phyloP scores from a whole-genome alignment of 495 filamentous ascomycete species.

The Neurospora intermedia region DNA sequence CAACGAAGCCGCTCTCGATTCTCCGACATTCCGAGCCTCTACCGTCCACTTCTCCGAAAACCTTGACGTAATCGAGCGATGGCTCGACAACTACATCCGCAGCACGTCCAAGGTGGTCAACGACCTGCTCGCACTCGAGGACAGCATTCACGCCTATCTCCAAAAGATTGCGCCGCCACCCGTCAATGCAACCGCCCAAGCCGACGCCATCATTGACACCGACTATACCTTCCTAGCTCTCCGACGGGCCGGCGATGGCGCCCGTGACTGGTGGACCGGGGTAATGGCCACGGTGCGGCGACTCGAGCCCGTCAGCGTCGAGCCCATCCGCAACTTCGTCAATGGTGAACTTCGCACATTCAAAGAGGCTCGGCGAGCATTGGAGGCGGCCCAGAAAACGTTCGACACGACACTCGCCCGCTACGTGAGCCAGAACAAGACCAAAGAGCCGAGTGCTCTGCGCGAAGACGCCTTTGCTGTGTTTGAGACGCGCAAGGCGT shows the following conservation, averaged over 20 bases:
- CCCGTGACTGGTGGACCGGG: conserved; percentile 76
- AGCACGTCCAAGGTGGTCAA: conserved; percentile 65
- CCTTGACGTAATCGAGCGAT: conserved; percentile 82
- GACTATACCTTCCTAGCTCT: conserved; percentile 88
- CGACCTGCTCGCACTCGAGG: conserved; percentile 62
- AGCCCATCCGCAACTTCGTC: conserved; percentile 71
- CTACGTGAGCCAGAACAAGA: conserved; percentile 75
- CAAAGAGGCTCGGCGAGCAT: conserved; percentile 58
- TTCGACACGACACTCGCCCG: conserved; percentile 71
- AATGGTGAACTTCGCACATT: conserved; percentile 51
- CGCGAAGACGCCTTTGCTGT: conserved; percentile 94
- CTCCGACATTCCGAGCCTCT: conserved; percentile 85
- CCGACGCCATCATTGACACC: conserved; percentile 77
- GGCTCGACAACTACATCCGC: conserved; percentile 80
- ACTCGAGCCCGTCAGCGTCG: conserved; percentile 63
- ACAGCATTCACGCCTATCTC: conserved; percentile 61
- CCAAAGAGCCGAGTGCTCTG: conserved; percentile 82
- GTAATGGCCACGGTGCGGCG: conserved; percentile 59
- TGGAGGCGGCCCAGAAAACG: conserved; percentile 72
- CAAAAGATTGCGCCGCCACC: conserved; percentile 56
- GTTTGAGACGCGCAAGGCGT: conserved; percentile 84
- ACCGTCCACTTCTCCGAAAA: conserved; percentile 85
- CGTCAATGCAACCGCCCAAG: conserved; percentile 56
- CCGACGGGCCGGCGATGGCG: conserved; percentile 70
- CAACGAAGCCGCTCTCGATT: conserved; percentile 92